Conservation (phyloP, 2,329 filamentous ascomycete species). For the Xylariaceae sp. region DNA sequence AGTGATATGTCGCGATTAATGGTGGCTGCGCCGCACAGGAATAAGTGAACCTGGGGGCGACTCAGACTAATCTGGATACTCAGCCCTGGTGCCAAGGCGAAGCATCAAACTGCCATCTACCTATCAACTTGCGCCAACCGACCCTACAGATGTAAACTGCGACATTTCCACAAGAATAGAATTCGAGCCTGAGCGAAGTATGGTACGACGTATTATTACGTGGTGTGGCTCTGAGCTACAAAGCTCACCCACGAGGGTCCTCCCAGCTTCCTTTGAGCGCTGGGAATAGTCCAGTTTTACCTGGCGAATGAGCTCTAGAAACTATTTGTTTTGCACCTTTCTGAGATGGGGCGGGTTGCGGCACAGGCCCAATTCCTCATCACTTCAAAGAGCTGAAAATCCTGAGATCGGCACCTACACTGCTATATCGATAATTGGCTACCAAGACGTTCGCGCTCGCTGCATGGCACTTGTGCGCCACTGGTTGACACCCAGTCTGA, state of each 20-base stretch:
- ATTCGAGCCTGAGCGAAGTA: not conserved
- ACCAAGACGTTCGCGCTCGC: not conserved
- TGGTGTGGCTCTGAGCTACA: not conserved
- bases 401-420: not conserved
- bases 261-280: not conserved
- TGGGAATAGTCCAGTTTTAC: not conserved
- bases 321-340: not conserved
- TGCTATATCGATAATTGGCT: not conserved
- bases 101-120: not conserved
- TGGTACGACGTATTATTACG: not conserved
- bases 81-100: not conserved
- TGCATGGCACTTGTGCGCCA: not conserved
- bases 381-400: not conserved
- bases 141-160: not conserved
- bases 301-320: not conserved
- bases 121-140: not conserved
- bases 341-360: not conserved
- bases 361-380: not conserved
- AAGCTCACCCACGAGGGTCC: not conserved
- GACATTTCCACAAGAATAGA: not conserved
- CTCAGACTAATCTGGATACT: not conserved
- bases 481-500: not conserved
- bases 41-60: not conserved
- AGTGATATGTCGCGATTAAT: not conserved
- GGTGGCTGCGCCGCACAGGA: not conserved